Percentiles rank a stretch among this genome's conserved stretches.
phyloP scores from a whole-genome alignment of 139 green algal species.

The Chlamydomonas sp. region DNA sequence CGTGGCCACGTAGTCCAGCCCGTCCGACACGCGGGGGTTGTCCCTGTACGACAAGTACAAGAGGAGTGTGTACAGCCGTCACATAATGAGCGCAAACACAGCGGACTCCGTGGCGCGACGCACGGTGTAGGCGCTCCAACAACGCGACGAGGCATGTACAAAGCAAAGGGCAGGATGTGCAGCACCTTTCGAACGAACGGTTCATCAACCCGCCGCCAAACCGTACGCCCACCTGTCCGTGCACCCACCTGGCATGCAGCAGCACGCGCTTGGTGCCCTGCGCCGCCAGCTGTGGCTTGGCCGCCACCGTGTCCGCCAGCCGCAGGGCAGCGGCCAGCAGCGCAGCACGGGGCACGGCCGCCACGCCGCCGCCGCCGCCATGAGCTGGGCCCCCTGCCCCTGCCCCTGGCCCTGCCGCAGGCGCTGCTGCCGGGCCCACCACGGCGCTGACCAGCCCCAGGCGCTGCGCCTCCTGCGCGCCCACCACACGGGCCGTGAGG shows the following conservation, averaged over 20 bases:
- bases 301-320: slow-evolving; percentile 65
- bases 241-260: slow-evolving; percentile 52
- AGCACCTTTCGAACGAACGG: background rate
- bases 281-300: slow-evolving; percentile 74
- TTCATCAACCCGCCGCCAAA: background rate
- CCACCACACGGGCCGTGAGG: slow-evolving; percentile 75
- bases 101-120: too few relatives aligned
- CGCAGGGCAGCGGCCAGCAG: slow-evolving; percentile 47
- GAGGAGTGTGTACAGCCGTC: background rate
- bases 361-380: slow-evolving; percentile 7
- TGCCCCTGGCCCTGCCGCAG: background rate
- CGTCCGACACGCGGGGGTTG: slow-evolving; percentile 19
- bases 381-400: background rate
- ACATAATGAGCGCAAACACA: background rate
- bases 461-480: slow-evolving; percentile 52
- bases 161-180: too few relatives aligned
- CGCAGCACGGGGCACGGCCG: background rate
- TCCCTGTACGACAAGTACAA: background rate
- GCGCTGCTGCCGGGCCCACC: background rate
- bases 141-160: too few relatives aligned
- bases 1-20: slow-evolving; percentile 48
- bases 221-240: background rate
- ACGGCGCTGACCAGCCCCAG: slow-evolving; percentile 63
- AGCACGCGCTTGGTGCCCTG: slow-evolving; percentile 87
- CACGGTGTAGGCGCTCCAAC: too few relatives aligned